A percentile compares a stretch with the other conserved stretches of the same genome.
Conservation (phyloP, 768 basidiomycete species). For the Brasilioporus rufonigricans region DNA sequence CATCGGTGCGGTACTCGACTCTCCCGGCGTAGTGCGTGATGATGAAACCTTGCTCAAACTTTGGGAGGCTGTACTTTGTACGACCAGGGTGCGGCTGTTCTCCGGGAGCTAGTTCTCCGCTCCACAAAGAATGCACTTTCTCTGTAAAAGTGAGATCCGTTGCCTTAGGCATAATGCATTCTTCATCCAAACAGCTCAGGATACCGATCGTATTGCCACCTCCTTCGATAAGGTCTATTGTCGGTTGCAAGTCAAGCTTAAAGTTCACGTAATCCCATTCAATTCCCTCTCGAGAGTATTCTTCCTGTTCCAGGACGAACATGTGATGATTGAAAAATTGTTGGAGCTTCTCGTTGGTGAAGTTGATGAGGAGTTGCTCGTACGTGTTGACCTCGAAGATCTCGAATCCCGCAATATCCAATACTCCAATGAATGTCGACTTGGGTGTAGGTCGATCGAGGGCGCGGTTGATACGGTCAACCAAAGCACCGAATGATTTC, state of each 20-base stretch:
- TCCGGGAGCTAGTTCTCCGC: slow-evolving; percentile 35
- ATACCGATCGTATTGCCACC: slow-evolving; percentile 74
- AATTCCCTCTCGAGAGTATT: slow-evolving; percentile 94
- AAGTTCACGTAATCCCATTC: slow-evolving; percentile 99
- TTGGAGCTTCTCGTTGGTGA: slow-evolving; percentile 97
- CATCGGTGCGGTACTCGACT: slow-evolving; percentile 93
- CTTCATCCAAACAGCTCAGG: slow-evolving; percentile 91
- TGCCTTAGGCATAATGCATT: slow-evolving; percentile 99
- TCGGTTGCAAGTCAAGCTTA: slow-evolving; percentile 94
- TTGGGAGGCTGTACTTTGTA: slow-evolving; percentile 78
- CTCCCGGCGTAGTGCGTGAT: slow-evolving; percentile 95
- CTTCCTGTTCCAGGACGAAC: slow-evolving; percentile 99
- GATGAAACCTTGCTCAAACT: slow-evolving; percentile 93
- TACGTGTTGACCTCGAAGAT: slow-evolving; percentile 94
- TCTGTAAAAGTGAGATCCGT: slow-evolving; percentile 93
- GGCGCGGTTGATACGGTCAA: slow-evolving; percentile 92
- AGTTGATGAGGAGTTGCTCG: slow-evolving; percentile 98
- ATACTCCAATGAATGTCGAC: slow-evolving; percentile 93
- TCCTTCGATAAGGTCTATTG: slow-evolving; percentile 96
- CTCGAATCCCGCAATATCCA: slow-evolving; percentile 99
- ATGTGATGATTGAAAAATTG: slow-evolving; percentile 99
- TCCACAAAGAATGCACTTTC: slow-evolving; percentile 84
- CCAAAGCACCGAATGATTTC: slow-evolving; percentile 91
- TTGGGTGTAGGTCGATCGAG: slow-evolving; percentile 91
- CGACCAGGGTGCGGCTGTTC: slow-evolving; percentile 69